Base-by-base conservation (phyloP, 1,284 basidiomycete genomes). In the Ceratobasidium sp. region DNA sequence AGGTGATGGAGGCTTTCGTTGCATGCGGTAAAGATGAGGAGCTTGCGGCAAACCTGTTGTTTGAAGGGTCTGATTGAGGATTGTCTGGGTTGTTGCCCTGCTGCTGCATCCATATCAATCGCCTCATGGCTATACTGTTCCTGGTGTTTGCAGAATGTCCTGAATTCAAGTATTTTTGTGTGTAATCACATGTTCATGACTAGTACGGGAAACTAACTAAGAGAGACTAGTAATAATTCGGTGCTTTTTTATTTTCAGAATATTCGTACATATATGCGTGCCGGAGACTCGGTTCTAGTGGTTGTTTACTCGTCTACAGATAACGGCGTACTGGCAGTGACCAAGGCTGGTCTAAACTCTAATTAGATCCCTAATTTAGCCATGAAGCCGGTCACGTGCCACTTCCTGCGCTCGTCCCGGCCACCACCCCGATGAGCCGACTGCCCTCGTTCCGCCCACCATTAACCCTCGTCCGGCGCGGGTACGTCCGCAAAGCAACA, bases 1-100 rank as follows among this genome's bases (percentile, higher is more conserved):
- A 87, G 0, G 96, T 89, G 4, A 86, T 96, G 59, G 91, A 97
- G 84, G 96, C 96, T 0, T 98, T 94, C 86, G 90, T 96, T 85
- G 92, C 92, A 5, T 98, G 96, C 84, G 96, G 96, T 84, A 96
- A 95, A 89, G 96, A 98, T 83, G 96, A 98, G 85, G 96, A 97
- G 84, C 86, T 97, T 57, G 96, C 96, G 1, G 96, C 96, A 26
- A 97, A 97, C 83, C 97, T 92, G 82, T 85, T 97, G 82, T 96
- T 97, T 81, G 96, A 97, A 79, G 87, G 87, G 48, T 93, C 91
- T 81, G 92, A 93, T 38, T 56, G 52, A 78, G n/a, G 40, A 68
- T 5, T 52, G 23, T 54, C 15, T 46, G 20, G 42, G 23, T 28
- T 33, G 65, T 23, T 26, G 54, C 17, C 10, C 13, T 40, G 59